Evolutionary conservation across 805 yeast genomes (phyloP), one percentile per base, ranked within the genome.

Genomic region (Hyphopichia homilentoma): DNA sequence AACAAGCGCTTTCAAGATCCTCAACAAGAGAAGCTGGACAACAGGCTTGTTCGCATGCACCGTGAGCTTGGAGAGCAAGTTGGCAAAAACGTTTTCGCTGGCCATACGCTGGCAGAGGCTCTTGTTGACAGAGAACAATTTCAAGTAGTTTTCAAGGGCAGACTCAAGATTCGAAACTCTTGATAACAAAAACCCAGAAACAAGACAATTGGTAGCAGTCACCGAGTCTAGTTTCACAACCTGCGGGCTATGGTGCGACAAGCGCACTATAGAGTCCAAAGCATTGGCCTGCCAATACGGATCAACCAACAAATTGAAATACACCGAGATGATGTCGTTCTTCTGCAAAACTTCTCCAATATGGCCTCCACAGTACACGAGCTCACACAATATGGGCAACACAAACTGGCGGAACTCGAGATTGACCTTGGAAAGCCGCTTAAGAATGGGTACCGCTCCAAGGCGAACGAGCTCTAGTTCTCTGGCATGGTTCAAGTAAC

Each of bases 261-360:
- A 70, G 40, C 45, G 51, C 7, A 68, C 28, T 2, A 76, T 57
- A 0, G 79, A 68, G 18, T 75, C 79, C 39, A 73, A 57, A 2
- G 79, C 75, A 45, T 70, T 73, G 13, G 71, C 67, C 47, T 73
- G 78, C 80, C 81, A 76, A 42, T 75, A 73, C 0, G 76, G 69
- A 43, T 77, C 79, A 7, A 61, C 41, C 4, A 73, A 45, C 11
- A 76, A 54, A 11, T 54, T 50, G 22, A 63, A 54, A 36, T 75
- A 67, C 1, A 57, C 58, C 4, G 54, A 45, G 16, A 73, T 45
- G 4, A 70, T 64, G 16, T 62, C 61, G 33, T 63, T 43, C 26
- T 53, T 55, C 46, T 61, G 44, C 24, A 76, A 51, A 6, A 48
- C 50, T 6, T 43, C 43, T 34, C 73, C 51, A 12, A 73, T 70